A percentile compares a stretch with the other conserved stretches of the same genome.
Evolutionary conservation across 2,329 filamentous ascomycete species (phyloP).

Genomic region (Camillea tinctor): DNA sequence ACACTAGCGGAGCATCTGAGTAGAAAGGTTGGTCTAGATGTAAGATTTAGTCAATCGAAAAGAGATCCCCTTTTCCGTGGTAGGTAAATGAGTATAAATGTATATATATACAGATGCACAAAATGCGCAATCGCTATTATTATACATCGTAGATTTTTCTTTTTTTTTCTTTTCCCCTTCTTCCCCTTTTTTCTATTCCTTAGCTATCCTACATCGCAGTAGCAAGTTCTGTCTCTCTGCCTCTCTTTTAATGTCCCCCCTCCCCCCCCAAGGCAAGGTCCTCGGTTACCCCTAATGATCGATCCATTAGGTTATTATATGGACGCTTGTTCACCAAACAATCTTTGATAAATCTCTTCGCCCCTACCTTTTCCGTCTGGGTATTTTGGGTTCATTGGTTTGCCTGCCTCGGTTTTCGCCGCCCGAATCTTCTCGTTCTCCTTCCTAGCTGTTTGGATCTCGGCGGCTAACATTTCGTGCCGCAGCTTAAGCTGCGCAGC

Average conservation of each 20-base stretch:
- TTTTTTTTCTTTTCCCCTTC: no score
- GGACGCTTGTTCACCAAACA: no score
- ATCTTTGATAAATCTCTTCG: slow-evolving; percentile 4
- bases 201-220: slow-evolving; percentile 4
- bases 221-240: no score
- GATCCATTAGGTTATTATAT: no score
- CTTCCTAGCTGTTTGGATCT: slow-evolving; percentile 36
- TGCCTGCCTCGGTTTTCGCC: no score
- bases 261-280: no score
- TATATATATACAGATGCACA: slow-evolving; percentile 23
- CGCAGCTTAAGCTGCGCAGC: slow-evolving; percentile 40
- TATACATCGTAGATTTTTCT: slow-evolving; percentile 7
- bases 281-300: background rate
- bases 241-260: no score
- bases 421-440: background rate
- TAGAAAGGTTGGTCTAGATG: no score
- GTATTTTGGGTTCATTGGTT: no score
- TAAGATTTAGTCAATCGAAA: background rate
- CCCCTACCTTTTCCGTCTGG: background rate
- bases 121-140: background rate
- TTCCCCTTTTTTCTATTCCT: background rate
- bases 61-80: background rate
- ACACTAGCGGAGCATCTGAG: no score
- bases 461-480: slow-evolving; percentile 35
- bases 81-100: slow-evolving; percentile 10